Base-by-base conservation (phyloP, 495 filamentous ascomycete genomes). In the Entonaema liquescens region DNA sequence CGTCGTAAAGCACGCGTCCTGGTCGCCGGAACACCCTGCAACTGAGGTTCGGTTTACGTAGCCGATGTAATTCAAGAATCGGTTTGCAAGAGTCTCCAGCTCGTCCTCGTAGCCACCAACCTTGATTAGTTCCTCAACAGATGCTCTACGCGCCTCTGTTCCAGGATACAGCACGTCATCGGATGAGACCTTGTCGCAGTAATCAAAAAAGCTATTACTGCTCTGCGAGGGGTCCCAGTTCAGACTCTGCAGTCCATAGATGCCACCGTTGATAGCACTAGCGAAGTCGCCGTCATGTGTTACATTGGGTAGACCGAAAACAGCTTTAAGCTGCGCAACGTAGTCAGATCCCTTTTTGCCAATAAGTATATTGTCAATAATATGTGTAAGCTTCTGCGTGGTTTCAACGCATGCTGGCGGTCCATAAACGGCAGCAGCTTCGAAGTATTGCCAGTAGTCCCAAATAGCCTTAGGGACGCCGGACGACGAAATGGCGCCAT, bases 371-470 rank as follows among this genome's bases (percentile, higher is more conserved):
- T 84, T 88, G 75, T 94, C 91, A 6, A 90, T 79, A 29, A 91
- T 78, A 62, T 91, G 80, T 23, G 79, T 83, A 0, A 91, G 78
- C 58, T 86, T 86, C 69, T 88, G 87, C 1, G 84, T 86, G 5
- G 81, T 78, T 0, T 74, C 67, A 31, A 92, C 84, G 70, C 90
- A 92, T 26, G 80, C 80, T 11, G 77, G 77, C 0, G 80, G 82
- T 0, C 71, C 77, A 47, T 84, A 90, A 17, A 86, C 76, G 0
- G 88, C 83, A 21, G 90, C 85, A 0, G 90, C 88, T 74, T 90
- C 89, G 68, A 82, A 91, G 79, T 92, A 92, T 62, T 88, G 62
- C 89, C 89, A 92, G 73, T 87, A 93, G 61, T 92, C 89, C 71
- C 85, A 87, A 53, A 92, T 90, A 6, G 91, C 90, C 61, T 87